Percentiles rank a stretch among this genome's conserved stretches.
Evolutionary conservation across 2,329 filamentous ascomycete genomes (phyloP).

Genomic region (Phaeoacremonium minimum): DNA sequence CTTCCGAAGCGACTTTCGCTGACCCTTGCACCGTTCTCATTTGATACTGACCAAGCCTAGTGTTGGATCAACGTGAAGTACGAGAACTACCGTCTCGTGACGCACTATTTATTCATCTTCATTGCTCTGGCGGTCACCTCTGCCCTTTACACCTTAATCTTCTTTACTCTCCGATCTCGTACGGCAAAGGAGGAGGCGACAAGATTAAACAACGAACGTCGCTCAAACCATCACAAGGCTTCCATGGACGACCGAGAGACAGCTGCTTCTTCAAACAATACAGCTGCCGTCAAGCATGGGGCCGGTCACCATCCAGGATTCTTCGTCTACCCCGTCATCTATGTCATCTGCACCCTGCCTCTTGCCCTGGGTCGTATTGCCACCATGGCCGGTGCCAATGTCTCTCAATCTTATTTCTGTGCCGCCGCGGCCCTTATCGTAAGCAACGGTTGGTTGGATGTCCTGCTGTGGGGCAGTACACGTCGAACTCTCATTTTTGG

Average conservation of each 20-base stretch:
- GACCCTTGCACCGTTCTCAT: no score
- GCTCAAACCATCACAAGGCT: not conserved
- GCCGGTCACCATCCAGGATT: constrained; percentile 34
- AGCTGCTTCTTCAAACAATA: constrained; percentile 2
- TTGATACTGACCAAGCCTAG: no score
- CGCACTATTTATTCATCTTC: constrained; percentile 62
- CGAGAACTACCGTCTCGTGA: constrained; percentile 47
- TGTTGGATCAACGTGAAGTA: constrained; percentile 58
- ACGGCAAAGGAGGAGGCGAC: no score
- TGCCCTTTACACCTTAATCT: constrained; percentile 29
- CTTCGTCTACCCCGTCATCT: constrained; percentile 59
- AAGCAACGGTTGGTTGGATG: constrained; percentile 35
- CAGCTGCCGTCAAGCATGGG: constrained; percentile 1
- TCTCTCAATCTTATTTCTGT: constrained; percentile 44
- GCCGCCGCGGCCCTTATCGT: constrained; percentile 46
- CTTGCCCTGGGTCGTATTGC: constrained; percentile 56
- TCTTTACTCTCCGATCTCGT: constrained; percentile 23
- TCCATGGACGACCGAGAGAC: not conserved
- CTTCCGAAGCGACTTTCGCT: no score
- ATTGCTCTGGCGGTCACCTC: constrained; percentile 28
- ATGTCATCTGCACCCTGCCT: constrained; percentile 57
- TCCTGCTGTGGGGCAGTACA: constrained; percentile 22
- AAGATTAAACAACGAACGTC: not conserved
- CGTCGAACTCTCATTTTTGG: constrained; percentile 19
- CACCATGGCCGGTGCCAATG: constrained; percentile 42